Base-by-base conservation (phyloP, 73 alveolate genomes). In the Stentor coeruleus region DNA sequence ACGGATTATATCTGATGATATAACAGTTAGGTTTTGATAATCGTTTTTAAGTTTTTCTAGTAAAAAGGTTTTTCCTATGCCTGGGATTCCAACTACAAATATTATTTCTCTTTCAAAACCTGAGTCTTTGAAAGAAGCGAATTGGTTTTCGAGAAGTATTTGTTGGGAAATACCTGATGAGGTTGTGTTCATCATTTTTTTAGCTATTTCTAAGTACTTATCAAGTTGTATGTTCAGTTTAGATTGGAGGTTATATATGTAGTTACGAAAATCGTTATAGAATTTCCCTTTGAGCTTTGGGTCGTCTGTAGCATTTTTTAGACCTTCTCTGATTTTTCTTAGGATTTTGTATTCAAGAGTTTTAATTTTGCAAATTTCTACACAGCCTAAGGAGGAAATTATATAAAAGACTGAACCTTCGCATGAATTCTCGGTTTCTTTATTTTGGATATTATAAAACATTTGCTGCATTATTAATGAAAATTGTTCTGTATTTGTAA, bases 371-470 rank as follows among this genome's bases (percentile, higher is more conserved):
- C 20, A 11, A 6, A 49, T 49, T 20, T 20, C 6, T 6, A 6
- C 6, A 11, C 28, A 11, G 66, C 66, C 66, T 11, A 49, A 11
- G 6, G 6, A 6, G 20, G 6, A 6, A 49, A 20, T 11, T 11
- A 95, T 85, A 87, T 95, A 95, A 31, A 95, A 81, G 49, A 95
- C 99, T 49, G 94, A 82, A 26, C 99, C 99, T 87, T 95, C 99
- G 76, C 88, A 97, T 59, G 88, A 96, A 57, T 86, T 92, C 26
- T 77, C 80, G 3, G 93, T 93, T 33, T 95, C 74, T 73, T 91
- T 83, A 82, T 87, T 88, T 35, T 97, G 89, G 1, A 93, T 86
- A 81, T 89, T 76, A 33, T 84, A 86, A 87, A 82, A 91, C 58
- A 93, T 81, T 6, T 74, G 72, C 77, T 75, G 85, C 36, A 95